These are phyloP conservation scores for Dovyalis caffra DNA, from an alignment of 345 rosid genomes.

Conservation along the genomic window DNA sequence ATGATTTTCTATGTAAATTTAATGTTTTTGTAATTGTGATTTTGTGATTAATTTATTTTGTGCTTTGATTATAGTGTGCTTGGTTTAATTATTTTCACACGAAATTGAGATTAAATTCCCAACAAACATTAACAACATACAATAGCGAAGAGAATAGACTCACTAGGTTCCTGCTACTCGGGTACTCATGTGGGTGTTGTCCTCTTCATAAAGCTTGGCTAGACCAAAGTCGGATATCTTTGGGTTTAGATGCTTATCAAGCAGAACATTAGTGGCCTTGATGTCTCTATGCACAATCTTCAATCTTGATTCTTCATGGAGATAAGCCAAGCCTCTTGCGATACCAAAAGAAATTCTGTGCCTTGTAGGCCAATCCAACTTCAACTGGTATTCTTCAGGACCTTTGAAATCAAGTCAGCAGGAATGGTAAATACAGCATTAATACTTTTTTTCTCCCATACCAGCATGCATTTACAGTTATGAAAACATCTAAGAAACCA, in stretches of 20 bases:
- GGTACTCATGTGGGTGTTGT: conserved; percentile 69
- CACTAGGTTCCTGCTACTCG: conserved; percentile 65
- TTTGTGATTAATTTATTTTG: no score
- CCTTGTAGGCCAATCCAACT: conserved; percentile 61
- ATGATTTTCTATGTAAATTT: no score
- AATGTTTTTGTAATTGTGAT: no score
- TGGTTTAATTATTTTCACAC: no score
- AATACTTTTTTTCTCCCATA: no score
- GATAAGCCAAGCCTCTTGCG: conserved; percentile 64
- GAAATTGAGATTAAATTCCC: no score
- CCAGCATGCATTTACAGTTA: no score
- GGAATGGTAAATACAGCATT: no score
- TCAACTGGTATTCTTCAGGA: conserved; percentile 28
- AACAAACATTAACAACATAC: no score
- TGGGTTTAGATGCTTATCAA: conserved; percentile 48
- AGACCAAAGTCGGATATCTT: conserved; percentile 71
- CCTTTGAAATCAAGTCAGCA: not conserved
- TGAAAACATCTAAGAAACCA: no score
- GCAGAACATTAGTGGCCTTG: conserved; percentile 64
- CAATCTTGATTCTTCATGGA: conserved; percentile 68
- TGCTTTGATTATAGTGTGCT: no score
- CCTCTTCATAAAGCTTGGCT: conserved; percentile 64
- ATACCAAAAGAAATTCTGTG: conserved; percentile 62
- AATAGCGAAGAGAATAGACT: conserved; percentile 6
- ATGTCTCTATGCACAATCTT: conserved; percentile 77